Evolutionary conservation across 176 grass and related monocot species (phyloP), one percentile per base, ranked within the genome.

Genomic region (Ensete glaucum): DNA sequence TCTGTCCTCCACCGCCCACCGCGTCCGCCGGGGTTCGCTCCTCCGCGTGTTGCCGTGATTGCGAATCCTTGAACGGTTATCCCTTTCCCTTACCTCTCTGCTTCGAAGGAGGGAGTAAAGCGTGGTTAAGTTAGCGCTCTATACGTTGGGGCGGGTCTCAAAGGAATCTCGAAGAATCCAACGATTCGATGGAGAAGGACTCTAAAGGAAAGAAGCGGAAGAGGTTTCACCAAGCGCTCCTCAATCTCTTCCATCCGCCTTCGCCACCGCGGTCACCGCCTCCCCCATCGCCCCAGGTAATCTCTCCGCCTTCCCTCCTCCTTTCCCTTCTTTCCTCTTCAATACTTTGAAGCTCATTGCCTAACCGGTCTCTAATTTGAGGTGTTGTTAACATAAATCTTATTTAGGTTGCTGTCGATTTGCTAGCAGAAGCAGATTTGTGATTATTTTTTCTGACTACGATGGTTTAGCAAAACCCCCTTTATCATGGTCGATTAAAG

Each of bases 171-270:
- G 43, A 70, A 50, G 29, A 9, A 50, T 70, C 34, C 2, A 2
- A 19, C 9, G 15, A 7, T 48, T 51, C 8, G 14, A 70, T 79
- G 65, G 66, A 79, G 65, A 50, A 19, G 11, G 43, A 70, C 9
- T 21, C n/a, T 9, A 79, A 16, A 58, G 49, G 5, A 49, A 27
- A 34, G 77, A 79, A 79, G 52, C 13, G 64, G 25, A 79, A 43
- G 8, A 79, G 55, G 52, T 79, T 59, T 57, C 77, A 79, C 65
- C 50, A 71, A 26, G 77, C 53, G 16, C 77, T 79, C 24, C 65
- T 79, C 52, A 70, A 57, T 57, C 77, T 79, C 66, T 79, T 71
- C 25, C 65, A 70, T 58, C 77, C 77, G 3, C 66, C 25, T 7
- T 21, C 53, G 11, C 77, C 52, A 11, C 77, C 66, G 20, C 77